Evolutionary conservation across 306 rosid species (phyloP), one percentile per base, ranked within the genome.

Genomic region (Bauhinia variegata): DNA sequence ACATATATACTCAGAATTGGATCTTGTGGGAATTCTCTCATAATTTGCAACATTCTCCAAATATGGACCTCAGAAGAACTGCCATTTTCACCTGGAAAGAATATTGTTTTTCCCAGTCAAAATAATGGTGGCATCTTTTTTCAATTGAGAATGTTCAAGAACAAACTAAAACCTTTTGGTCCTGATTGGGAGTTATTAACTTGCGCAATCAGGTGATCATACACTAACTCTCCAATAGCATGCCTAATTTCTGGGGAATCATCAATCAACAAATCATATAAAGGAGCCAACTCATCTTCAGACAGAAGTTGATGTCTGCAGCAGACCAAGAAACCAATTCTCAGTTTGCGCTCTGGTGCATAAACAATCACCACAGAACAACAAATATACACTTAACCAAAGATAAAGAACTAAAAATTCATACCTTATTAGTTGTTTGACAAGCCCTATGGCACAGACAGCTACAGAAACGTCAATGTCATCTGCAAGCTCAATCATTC

Each of bases 401-500:
- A 23, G 28, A 23, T 23, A 23, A 23, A 23, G 42, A 34, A 56
- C 43, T 60, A 31, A 58, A 46, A 33, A 63, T n/a, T 34, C 38
- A 68, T 57, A 89, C 98, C 97, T 89, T 47, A 93, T 76, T n/a
- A 93, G 81, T 77, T 89, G 96, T 76, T 86, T 93, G 43, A 93
- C 96, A 84, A 93, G 98, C 59, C 95, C 96, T 72, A 89, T 89
- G 73, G 96, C 98, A 56, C 85, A 86, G 66, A 89, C 96, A 72
- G 97, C 96, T 66, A 89, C 98, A 76, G 96, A 79, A 72, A 86
- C 85, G 63, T 93, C 98, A 68, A 82, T 81, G 81, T 93, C 96
- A 76, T 88, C 97, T 49, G 98, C 98, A 82, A 93, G 92, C 78
- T 89, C 98, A 66, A 89, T 93, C 98, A 93, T 93, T 62, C 96